phyloP scores from a whole-genome alignment of 805 yeast species.

The Sungouiozyma intestinalis region DNA sequence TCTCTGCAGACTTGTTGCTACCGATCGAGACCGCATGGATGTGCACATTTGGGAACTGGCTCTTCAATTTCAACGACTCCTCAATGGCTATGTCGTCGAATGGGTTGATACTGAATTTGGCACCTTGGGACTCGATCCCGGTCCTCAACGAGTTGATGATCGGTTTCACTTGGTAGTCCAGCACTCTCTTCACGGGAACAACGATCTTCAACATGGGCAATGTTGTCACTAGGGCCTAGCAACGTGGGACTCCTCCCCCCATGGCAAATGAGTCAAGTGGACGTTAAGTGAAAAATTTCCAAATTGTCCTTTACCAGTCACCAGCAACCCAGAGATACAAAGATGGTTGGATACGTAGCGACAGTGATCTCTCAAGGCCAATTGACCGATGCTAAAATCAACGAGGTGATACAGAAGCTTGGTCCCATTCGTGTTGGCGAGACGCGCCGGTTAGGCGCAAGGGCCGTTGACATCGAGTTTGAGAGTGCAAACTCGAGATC shows the following conservation, averaged over 20 bases:
- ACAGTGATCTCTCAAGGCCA: slow-evolving; percentile 6
- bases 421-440: not conserved
- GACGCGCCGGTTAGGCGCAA: not conserved
- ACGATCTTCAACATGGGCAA: slow-evolving; percentile 41
- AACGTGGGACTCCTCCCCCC: too few relatives aligned
- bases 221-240: too few relatives aligned
- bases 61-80: slow-evolving; percentile 76
- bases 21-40: slow-evolving; percentile 86
- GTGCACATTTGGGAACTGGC: slow-evolving; percentile 51
- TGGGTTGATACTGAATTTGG: slow-evolving; percentile 89
- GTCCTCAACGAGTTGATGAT: slow-evolving; percentile 77
- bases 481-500: not conserved
- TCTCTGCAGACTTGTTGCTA: slow-evolving; percentile 75
- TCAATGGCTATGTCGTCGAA: slow-evolving; percentile 97
- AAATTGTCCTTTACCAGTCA: too few relatives aligned
- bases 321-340: not conserved
- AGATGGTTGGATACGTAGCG: slow-evolving; percentile 2
- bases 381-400: slow-evolving; percentile 1
- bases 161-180: slow-evolving; percentile 90
- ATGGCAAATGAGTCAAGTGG: too few relatives aligned
- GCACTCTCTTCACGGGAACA: slow-evolving; percentile 91
- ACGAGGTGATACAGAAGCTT: not conserved
- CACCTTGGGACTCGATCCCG: slow-evolving; percentile 75
- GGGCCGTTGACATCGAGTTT: slow-evolving; percentile 1
- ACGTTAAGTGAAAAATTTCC: not conserved